These are phyloP conservation scores for Pythium volutum DNA, from an alignment of 352 stramenopile species.

Conservation along the genomic window DNA sequence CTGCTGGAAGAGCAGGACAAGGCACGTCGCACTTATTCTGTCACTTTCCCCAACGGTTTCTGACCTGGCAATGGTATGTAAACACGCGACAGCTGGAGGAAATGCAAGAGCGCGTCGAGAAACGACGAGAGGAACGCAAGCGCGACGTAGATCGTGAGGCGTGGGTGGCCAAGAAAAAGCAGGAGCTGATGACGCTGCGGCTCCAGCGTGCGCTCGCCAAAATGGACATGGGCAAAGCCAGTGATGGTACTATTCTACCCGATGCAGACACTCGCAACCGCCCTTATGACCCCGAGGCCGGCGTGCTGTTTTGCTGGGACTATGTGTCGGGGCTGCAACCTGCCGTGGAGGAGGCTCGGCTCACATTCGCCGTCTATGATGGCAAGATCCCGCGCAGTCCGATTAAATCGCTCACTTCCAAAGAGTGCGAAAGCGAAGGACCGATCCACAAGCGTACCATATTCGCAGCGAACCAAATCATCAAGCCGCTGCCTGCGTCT, in stretches of 20 bases:
- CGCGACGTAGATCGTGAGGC: constrained; percentile 23
- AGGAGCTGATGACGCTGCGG: constrained; percentile 29
- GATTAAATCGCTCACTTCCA: constrained; percentile 24
- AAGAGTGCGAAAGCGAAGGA: constrained; percentile 29
- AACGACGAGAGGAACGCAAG: constrained; percentile 27
- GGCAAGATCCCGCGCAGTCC: constrained; percentile 22
- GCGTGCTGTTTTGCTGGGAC: constrained; percentile 34
- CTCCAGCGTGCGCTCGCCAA: constrained; percentile 30
- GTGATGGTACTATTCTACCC: neutral
- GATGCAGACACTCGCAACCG: neutral
- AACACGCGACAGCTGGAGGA: constrained; percentile 28
- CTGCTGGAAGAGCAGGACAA: constrained; percentile 41
- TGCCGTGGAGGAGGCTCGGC: constrained; percentile 14
- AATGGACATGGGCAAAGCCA: constrained; percentile 4
- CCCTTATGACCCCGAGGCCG: constrained; percentile 20
- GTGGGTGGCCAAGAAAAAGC: constrained; percentile 31
- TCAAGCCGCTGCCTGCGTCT: constrained; percentile 25
- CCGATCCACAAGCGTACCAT: constrained; percentile 22
- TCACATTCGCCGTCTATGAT: constrained; percentile 36
- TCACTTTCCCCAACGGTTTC: neutral
- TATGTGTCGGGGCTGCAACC: constrained; percentile 19
- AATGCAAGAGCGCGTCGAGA: constrained; percentile 28
- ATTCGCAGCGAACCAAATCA: constrained; percentile 14
- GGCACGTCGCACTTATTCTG: constrained; percentile 2
- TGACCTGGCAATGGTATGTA: neutral